A percentile compares a stretch with the other conserved stretches of the same genome.
Conservation (phyloP, 768 basidiomycete species). For the Leccinum uliginosum region DNA sequence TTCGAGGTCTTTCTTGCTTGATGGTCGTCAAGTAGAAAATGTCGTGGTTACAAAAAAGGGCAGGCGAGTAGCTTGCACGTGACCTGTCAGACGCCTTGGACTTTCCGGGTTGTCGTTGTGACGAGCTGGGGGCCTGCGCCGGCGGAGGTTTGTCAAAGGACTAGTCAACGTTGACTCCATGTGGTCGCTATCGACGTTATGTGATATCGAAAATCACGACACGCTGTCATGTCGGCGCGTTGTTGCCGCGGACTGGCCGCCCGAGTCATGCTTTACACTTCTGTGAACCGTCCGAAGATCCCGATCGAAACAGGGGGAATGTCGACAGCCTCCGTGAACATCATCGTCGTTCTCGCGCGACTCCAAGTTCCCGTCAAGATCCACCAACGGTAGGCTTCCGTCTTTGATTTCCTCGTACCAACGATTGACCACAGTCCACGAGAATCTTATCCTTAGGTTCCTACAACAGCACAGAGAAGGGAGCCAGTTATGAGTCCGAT, state of each 20-base stretch:
- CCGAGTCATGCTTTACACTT: no score
- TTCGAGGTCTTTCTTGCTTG: background rate
- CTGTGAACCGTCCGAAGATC: constrained; percentile 66
- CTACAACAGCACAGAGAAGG: constrained; percentile 50
- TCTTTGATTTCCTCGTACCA: background rate
- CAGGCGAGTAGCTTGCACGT: constrained; percentile 4
- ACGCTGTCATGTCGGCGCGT: no score
- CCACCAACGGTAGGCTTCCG: constrained; percentile 59
- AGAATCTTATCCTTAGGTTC: constrained; percentile 41
- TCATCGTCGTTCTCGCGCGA: constrained; percentile 41
- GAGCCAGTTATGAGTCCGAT: constrained; percentile 36
- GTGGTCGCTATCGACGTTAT: no score
- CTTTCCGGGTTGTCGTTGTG: no score
- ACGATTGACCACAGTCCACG: background rate
- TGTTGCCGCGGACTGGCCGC: no score
- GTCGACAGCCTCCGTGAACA: constrained; percentile 52
- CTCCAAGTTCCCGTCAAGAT: constrained; percentile 63
- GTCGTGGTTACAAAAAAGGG: constrained; percentile 1
- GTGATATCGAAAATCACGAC: no score
- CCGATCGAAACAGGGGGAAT: background rate
- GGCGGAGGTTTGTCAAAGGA: no score
- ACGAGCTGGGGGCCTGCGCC: no score
- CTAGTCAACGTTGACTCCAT: no score
- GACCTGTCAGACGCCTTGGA: no score
- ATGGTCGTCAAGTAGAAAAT: background rate